phyloP scores from a whole-genome alignment of 345 rosid species.

The Combretum micranthum region DNA sequence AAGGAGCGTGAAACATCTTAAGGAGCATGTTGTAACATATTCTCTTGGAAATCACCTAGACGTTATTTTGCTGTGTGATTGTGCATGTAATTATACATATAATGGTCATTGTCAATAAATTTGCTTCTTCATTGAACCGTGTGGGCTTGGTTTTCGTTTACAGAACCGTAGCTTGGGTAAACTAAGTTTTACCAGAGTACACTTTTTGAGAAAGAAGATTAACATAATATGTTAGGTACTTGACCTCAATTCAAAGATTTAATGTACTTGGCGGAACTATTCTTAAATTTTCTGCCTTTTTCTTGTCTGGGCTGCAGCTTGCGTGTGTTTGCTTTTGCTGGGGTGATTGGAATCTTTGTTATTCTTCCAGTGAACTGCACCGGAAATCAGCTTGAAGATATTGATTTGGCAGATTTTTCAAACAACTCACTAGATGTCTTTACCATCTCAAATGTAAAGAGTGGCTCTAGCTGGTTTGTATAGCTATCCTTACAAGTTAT shows the following conservation, averaged over 20 bases:
- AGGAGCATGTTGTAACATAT: too few species aligned
- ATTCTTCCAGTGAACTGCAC: slow-evolving; percentile 82
- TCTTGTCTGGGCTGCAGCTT: slow-evolving; percentile 51
- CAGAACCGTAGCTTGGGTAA: too few species aligned
- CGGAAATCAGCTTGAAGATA: slow-evolving; percentile 53
- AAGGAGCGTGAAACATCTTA: too few species aligned
- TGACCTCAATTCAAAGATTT: background rate
- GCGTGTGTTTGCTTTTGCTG: slow-evolving; percentile 80
- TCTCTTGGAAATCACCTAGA: too few species aligned
- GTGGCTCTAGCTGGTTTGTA: slow-evolving; percentile 34
- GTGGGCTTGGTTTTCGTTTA: too few species aligned
- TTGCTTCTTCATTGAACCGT: too few species aligned
- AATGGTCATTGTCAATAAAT: too few species aligned
- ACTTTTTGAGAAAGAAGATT: too few species aligned
- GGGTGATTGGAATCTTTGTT: slow-evolving; percentile 74
- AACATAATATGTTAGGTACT: too few species aligned
- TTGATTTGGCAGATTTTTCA: slow-evolving; percentile 59
- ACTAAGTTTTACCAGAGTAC: too few species aligned
- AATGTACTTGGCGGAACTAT: background rate
- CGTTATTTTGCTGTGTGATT: too few species aligned
- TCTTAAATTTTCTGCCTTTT: background rate
- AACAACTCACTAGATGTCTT: slow-evolving; percentile 76
- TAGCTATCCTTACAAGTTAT: background rate
- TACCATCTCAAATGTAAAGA: slow-evolving; percentile 67
- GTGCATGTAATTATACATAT: too few species aligned